A percentile compares a stretch with the other conserved stretches of the same genome.
phyloP scores from a whole-genome alignment of 345 rosid species.

The Euphorbia peplus region DNA sequence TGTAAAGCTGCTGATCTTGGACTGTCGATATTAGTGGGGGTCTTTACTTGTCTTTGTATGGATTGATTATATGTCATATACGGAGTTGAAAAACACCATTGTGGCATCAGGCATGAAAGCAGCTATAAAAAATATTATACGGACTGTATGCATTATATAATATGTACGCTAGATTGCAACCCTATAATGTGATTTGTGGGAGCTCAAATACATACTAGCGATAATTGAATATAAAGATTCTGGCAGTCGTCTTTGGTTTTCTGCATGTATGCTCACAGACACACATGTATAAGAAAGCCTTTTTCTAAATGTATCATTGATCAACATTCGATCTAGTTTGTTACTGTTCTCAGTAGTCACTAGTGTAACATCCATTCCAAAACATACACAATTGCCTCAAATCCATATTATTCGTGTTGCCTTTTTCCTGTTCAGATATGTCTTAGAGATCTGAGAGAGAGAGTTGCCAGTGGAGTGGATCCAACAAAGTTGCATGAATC shows the following conservation, averaged over 20 bases:
- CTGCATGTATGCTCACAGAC: too few relatives aligned
- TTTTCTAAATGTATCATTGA: neutral
- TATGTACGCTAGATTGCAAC: neutral
- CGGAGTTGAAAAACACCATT: too few relatives aligned
- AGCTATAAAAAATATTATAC: neutral
- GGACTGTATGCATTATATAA: neutral
- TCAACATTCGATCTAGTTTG: neutral
- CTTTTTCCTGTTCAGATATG: conserved; percentile 46
- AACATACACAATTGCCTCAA: neutral
- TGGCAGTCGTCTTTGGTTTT: neutral
- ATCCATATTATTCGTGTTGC: neutral
- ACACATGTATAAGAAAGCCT: neutral
- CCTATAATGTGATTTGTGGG: neutral
- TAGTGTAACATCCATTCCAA: neutral
- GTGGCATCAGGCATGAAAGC: too few relatives aligned
- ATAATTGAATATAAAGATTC: neutral
- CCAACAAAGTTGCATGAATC: conserved; percentile 62
- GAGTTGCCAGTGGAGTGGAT: conserved; percentile 81
- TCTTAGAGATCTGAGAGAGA: conserved; percentile 69
- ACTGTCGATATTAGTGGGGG: too few relatives aligned
- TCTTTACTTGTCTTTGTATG: too few relatives aligned
- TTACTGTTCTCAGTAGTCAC: neutral
- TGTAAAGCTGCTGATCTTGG: too few relatives aligned
- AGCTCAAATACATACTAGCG: neutral
- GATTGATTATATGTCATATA: too few relatives aligned